Conservation (phyloP, 2,329 filamentous ascomycete genomes). For the Ceratocystis alfenasii region DNA sequence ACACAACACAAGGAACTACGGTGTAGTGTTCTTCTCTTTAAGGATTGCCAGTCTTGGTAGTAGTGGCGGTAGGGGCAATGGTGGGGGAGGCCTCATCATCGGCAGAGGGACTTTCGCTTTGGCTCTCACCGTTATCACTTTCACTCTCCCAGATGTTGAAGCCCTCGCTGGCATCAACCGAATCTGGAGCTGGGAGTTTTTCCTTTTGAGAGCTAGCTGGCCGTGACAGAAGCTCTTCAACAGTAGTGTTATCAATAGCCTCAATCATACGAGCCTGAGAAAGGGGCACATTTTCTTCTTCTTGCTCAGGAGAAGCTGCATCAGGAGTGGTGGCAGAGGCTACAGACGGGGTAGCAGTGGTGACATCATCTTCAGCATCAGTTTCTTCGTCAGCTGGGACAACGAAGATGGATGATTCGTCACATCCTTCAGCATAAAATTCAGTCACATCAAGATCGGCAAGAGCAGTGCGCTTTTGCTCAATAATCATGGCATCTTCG, state of each 20-base stretch:
- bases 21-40: background rate
- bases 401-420: constrained; percentile 49
- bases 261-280: constrained; percentile 1
- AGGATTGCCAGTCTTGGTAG: background rate
- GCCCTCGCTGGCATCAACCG: constrained; percentile 46
- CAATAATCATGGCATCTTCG: constrained; percentile 46
- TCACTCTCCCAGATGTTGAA: constrained; percentile 62
- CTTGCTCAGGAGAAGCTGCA: background rate
- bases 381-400: constrained; percentile 48
- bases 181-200: constrained; percentile 38
- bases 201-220: constrained; percentile 25
- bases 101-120: constrained; percentile 34
- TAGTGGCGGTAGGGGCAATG: background rate
- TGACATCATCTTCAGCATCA: constrained; percentile 1
- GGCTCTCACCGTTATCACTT: constrained; percentile 47
- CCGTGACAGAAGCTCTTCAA: constrained; percentile 24
- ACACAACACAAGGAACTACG: constrained; percentile 11
- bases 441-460: constrained; percentile 55
- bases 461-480: constrained; percentile 53
- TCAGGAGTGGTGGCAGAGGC: background rate
- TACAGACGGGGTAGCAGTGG: constrained; percentile 1
- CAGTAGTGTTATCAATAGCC: constrained; percentile 19
- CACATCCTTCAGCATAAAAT: constrained; percentile 55
- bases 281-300: constrained; percentile 2
- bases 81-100: background rate